These are phyloP conservation scores for Ascochyta rabiei DNA, from an alignment of 2,329 filamentous ascomycete genomes.

Conservation along the genomic window DNA sequence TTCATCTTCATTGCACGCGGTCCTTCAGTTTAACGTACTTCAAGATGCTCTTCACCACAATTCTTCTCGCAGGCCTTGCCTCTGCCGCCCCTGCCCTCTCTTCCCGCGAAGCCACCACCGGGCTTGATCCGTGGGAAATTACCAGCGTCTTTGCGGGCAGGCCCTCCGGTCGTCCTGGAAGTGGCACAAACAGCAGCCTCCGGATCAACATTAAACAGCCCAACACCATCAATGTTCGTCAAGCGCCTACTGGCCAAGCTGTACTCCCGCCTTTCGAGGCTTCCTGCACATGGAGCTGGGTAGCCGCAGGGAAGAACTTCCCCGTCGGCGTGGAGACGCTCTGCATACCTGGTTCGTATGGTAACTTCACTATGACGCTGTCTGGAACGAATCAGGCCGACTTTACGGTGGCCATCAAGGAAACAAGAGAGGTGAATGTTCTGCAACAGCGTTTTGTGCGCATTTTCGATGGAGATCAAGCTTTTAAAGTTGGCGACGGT, in stretches of 20 bases:
- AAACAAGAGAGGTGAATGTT: background rate
- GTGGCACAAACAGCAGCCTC: background rate
- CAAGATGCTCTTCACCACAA: background rate
- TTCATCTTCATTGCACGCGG: no score
- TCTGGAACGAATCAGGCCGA: background rate
- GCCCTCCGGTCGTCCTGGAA: background rate
- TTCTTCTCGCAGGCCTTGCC: constrained; percentile 4
- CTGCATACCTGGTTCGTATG: background rate
- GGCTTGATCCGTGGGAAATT: constrained; percentile 4
- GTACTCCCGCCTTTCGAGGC: background rate
- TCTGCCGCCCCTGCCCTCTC: background rate
- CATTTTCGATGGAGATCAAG: constrained; percentile 2
- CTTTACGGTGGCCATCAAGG: constrained; percentile 1
- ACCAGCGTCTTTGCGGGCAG: background rate
- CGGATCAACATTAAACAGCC: constrained; percentile 5
- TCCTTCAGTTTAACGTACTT: background rate
- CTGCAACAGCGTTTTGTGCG: background rate
- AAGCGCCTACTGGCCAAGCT: background rate
- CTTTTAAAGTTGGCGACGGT: background rate
- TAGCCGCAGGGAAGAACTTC: background rate
- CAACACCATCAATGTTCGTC: background rate
- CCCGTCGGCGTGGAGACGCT: background rate
- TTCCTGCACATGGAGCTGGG: constrained; percentile 6
- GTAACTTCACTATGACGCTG: constrained; percentile 7
- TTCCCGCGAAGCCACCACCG: background rate